Evolutionary conservation across 805 yeast genomes (phyloP).

Genomic region (Barnettozyma wickerhamii): DNA sequence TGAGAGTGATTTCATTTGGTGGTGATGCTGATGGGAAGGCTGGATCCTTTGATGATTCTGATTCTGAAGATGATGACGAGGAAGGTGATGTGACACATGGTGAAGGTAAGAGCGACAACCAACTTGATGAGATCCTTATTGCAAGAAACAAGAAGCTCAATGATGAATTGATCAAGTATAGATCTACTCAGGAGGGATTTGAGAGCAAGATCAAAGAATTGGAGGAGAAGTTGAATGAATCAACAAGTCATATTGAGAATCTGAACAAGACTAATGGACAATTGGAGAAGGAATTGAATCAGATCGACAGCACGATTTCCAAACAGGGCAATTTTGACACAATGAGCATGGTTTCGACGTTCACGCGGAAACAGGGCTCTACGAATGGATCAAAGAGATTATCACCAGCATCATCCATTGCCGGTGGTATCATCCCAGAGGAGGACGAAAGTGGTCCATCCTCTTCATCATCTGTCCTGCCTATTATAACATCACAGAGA

Average conservation of each 20-base stretch:
- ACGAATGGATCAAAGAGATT: constrained; percentile 31
- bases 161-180: constrained; percentile 58
- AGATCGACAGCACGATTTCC: constrained; percentile 36
- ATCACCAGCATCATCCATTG: constrained; percentile 51
- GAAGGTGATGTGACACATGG: constrained; percentile 25
- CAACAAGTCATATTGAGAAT: constrained; percentile 35
- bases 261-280: constrained; percentile 47
- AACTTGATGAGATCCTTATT: constrained; percentile 56
- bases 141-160: constrained; percentile 71
- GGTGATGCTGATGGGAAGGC: constrained; percentile 37
- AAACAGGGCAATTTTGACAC: constrained; percentile 40
- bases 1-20: constrained; percentile 77
- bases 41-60: constrained; percentile 10
- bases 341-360: constrained; percentile 45
- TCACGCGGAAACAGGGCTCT: constrained; percentile 27
- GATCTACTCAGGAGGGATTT: constrained; percentile 54
- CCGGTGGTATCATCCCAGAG: constrained; percentile 36
- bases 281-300: constrained; percentile 71
- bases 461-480: constrained; percentile 53
- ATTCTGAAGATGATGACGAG: constrained; percentile 25
- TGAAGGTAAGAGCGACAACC: constrained; percentile 21
- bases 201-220: constrained; percentile 36
- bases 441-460: constrained; percentile 17
- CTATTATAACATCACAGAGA: constrained; percentile 90
- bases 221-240: constrained; percentile 31